Base-by-base conservation (phyloP, 163 green algal species). In the Scenedesmus sp. region DNA sequence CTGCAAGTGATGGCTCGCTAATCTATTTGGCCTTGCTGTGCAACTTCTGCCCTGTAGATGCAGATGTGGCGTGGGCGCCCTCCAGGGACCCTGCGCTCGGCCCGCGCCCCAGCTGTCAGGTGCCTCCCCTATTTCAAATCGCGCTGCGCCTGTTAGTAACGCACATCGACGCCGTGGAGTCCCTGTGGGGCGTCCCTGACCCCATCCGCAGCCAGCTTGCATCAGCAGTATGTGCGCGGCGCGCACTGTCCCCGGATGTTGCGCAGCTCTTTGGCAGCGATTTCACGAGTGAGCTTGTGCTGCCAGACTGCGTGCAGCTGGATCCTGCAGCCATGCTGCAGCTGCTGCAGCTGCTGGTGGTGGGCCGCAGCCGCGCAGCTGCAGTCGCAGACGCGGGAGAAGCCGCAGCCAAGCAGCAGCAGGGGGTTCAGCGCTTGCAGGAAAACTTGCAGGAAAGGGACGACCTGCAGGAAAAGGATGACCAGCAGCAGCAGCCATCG, bases 151-250 rank as follows among this genome's bases (percentile, higher is more conserved):
- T 97, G 5, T 62, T 97, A 18, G 94, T 90, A 1, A 84, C 94
- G 57, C 93, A 96, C 88, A 94, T 97, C 1, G 94, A 97, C 6
- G 94, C 95, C 91, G 95, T 98, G 13, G 95, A 97, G 86, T 94
- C 89, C 3, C 93, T 98, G 54, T 93, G 64, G 83, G 96, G 96
- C 2, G 84, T 98, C 46, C 96, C 96, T 12, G 94, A 97, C 52
- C 87, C 74, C 1, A 95, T 97, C 54, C 95, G 94, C 93, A 93
- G 95, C 82, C 18, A 93, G 79, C 81, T 94, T 5, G 89, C 92
- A 20, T 59, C 86, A 13, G 89, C 77, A 5, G 86, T 94, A 64
- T 93, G 90, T 64, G 82, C 62, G 4, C 23, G 6, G 52, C 86
- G 86, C 5, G 34, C 57, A 56, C 54, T 92, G 91, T 88, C 12